A percentile compares a stretch with the other conserved stretches of the same genome.
phyloP scores from a whole-genome alignment of 2,329 filamentous ascomycete genomes.

The Teratosphaeria gauchensis region DNA sequence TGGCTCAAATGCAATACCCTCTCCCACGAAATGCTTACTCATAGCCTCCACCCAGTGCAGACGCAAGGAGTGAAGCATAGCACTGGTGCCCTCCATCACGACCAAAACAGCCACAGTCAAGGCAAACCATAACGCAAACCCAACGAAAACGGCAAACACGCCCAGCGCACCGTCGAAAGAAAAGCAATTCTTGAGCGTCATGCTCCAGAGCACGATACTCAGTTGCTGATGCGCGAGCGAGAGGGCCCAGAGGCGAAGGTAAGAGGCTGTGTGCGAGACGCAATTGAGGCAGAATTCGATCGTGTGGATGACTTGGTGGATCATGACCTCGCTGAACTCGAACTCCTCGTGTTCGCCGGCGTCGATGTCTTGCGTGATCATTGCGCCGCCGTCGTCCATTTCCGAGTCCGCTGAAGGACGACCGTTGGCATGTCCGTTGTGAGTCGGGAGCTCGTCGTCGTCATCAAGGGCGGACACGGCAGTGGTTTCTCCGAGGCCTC shows the following conservation, averaged over 20 bases:
- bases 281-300: slow-evolving; percentile 99
- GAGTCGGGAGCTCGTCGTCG: slow-evolving; percentile 66
- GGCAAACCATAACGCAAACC: slow-evolving; percentile 85
- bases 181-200: slow-evolving; percentile 80
- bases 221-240: slow-evolving; percentile 97
- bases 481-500: slow-evolving; percentile 80
- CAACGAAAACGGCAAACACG: slow-evolving; percentile 68
- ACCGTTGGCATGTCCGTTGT: slow-evolving; percentile 43
- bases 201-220: slow-evolving; percentile 88
- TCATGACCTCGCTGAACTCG: slow-evolving; percentile 95
- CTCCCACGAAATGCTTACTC: slow-evolving; percentile 93
- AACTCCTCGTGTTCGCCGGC: slow-evolving; percentile 76
- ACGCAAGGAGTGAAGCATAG: slow-evolving; percentile 86
- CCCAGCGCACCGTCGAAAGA: slow-evolving; percentile 50
- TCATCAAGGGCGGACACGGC: slow-evolving; percentile 83
- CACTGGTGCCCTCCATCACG: slow-evolving; percentile 91
- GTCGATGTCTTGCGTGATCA: slow-evolving; percentile 76
- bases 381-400: slow-evolving; percentile 63
- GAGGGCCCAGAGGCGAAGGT: slow-evolving; percentile 94
- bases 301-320: slow-evolving; percentile 97
- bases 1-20: slow-evolving; percentile 69
- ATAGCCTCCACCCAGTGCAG: slow-evolving; percentile 96
- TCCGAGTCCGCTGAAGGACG: slow-evolving; percentile 55
- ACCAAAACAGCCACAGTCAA: slow-evolving; percentile 73
- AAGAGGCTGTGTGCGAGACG: slow-evolving; percentile 96